These are phyloP conservation scores for Nicotiana otophora DNA, from an alignment of 257 asterid species.

Conservation along the genomic window DNA sequence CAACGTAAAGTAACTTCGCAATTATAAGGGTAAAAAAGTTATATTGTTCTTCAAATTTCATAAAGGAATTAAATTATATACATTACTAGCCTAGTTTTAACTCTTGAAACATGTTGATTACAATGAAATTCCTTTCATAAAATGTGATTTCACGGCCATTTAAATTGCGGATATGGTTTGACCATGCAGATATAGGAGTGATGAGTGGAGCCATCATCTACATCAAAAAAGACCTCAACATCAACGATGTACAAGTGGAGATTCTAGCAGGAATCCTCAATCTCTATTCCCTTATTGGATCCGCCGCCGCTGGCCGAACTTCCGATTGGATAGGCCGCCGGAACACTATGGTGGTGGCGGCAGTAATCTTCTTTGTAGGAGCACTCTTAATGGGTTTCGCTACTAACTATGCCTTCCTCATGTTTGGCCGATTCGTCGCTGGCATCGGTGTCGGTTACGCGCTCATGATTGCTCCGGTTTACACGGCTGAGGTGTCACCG, in stretches of 20 bases:
- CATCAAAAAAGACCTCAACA: slow-evolving; percentile 18
- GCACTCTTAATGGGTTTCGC: slow-evolving; percentile 32
- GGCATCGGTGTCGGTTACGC: slow-evolving; percentile 31
- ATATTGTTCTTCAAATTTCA: no score
- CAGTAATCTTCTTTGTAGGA: slow-evolving; percentile 17
- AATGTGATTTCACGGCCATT: not conserved
- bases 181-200: slow-evolving; percentile 27
- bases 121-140: no score
- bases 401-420: slow-evolving; percentile 27
- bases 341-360: slow-evolving; percentile 23
- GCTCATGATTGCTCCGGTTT: slow-evolving; percentile 27
- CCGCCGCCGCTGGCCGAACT: slow-evolving; percentile 29
- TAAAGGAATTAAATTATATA: no score
- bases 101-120: not conserved
- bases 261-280: slow-evolving; percentile 24
- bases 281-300: slow-evolving; percentile 26
- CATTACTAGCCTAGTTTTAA: not conserved
- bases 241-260: slow-evolving; percentile 21
- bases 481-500: slow-evolving; percentile 28
- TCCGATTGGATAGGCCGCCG: slow-evolving; percentile 38
- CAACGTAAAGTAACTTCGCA: no score
- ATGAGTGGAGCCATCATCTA: slow-evolving; percentile 30
- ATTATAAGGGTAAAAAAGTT: no score
- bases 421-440: slow-evolving; percentile 33
- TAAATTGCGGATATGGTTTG: not conserved